Evolutionary conservation across 1,284 basidiomycete species (phyloP).

Genomic region (Coriolopsis trogii): DNA sequence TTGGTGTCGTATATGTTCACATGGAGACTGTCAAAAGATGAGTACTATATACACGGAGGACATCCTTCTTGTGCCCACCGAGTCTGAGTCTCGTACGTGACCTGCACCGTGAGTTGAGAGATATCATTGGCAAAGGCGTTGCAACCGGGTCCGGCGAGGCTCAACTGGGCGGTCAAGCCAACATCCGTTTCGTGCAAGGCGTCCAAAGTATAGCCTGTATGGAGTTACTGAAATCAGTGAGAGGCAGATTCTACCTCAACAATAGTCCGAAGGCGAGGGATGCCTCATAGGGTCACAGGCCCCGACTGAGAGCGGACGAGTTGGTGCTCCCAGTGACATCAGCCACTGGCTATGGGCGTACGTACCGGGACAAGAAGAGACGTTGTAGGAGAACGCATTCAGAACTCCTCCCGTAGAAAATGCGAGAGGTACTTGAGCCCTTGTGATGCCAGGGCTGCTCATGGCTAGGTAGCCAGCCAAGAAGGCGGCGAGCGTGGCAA

Average conservation of each 20-base stretch:
- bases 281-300: background rate
- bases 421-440: background rate
- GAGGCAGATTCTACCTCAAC: background rate
- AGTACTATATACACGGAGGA: background rate
- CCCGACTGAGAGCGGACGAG: background rate
- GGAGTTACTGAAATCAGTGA: background rate
- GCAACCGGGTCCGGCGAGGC: constrained; percentile 63
- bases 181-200: constrained; percentile 46
- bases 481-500: constrained; percentile 18
- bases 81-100: constrained; percentile 63
- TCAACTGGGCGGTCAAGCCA: constrained; percentile 63
- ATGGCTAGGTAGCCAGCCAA: constrained; percentile 12
- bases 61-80: constrained; percentile 41
- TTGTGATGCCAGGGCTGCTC: constrained; percentile 1
- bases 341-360: background rate
- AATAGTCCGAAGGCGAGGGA: background rate
- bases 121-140: constrained; percentile 77
- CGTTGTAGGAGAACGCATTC: constrained; percentile 15
- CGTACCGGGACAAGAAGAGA: constrained; percentile 24
- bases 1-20: constrained; percentile 71
- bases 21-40: constrained; percentile 54
- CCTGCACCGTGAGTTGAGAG: constrained; percentile 61
- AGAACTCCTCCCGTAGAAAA: background rate
- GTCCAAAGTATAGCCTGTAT: constrained; percentile 54
- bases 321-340: background rate